Evolutionary conservation across 495 filamentous ascomycete species (phyloP), one percentile per base, ranked within the genome.

Genomic region (Penicillium fimorum): DNA sequence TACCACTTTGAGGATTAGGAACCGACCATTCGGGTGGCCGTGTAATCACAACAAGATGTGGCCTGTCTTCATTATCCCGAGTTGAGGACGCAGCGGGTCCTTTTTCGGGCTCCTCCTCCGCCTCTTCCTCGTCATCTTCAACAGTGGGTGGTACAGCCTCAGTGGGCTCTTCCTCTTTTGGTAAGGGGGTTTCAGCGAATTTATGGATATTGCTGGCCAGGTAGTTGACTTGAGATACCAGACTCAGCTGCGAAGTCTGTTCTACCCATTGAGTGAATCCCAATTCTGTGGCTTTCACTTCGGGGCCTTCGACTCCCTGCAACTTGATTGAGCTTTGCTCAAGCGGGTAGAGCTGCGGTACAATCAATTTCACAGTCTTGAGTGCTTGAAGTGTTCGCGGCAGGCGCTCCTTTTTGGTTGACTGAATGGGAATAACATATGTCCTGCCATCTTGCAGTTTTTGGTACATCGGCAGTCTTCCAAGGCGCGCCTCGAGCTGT

Each of bases 1-100:
- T 71, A 15, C 64, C 76, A 30, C 69, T 74, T 5, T 78, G 70
- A 12, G 69, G 57, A 17, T 73, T 76, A 1, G 63, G 60, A 2
- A 77, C 62, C 8, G 77, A 73, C 91, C 92, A 96, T 64, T 96
- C 92, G 3, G 89, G 87, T 2, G 92, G 92, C 5, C 91, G 79
- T 13, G 89, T 86, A 44, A 96, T 90, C 53, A 89, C 73, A 60
- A 86, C 83, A 38, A 96, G 70, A 66, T 96, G 91, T 10, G 77
- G 76, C 37, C 76, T 84, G 44, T 78, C 81, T 33, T 77, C 81
- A 13, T 62, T 25, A 3, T 54, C 58, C 8, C 56, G 49, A 0
- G 42, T 25, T 43, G 42, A 27, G 38, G 62, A 40, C 10, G 40
- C 29, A 45, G 58, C 30, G 22, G 38, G 37, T 25, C 20, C 20